Evolutionary conservation across 495 filamentous ascomycete genomes (phyloP).

Genomic region (Penicillium atrosanguineum): DNA sequence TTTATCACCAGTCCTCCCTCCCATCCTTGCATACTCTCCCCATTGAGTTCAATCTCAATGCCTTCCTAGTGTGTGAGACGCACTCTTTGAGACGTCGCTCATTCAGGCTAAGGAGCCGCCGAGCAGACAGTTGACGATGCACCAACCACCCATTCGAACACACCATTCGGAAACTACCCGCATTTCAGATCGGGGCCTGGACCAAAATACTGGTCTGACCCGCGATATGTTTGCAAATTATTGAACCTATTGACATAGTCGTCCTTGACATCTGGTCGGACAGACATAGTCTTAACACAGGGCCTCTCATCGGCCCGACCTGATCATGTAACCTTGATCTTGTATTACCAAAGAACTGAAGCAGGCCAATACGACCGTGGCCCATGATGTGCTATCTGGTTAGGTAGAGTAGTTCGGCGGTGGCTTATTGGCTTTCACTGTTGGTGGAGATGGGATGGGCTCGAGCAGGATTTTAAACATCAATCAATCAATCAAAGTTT

Average conservation of each 20-base stretch:
- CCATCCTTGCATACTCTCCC: neutral
- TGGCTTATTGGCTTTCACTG: neutral
- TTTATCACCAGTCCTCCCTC: conserved; percentile 10
- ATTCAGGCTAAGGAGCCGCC: too few species aligned
- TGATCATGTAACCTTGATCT: neutral
- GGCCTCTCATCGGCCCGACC: too few species aligned
- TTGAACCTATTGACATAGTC: neutral
- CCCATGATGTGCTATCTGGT: neutral
- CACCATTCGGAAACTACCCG: too few species aligned
- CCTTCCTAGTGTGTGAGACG: conserved; percentile 19
- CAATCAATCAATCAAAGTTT: neutral
- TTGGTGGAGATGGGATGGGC: neutral
- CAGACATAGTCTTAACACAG: neutral
- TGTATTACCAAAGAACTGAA: neutral
- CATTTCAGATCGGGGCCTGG: too few species aligned
- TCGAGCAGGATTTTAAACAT: neutral
- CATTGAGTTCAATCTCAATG: conserved; percentile 7
- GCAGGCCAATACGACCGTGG: neutral
- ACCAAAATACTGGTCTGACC: too few species aligned
- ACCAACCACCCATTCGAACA: too few species aligned
- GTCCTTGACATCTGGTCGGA: neutral
- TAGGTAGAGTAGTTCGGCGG: neutral
- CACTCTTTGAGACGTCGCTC: neutral
- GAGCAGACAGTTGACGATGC: too few species aligned
- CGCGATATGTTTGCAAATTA: too few species aligned